Evolutionary conservation across 148 eudicot genomes (phyloP), one percentile per base, ranked within the genome.

Genomic region (Amaranthus hypochondriacus): DNA sequence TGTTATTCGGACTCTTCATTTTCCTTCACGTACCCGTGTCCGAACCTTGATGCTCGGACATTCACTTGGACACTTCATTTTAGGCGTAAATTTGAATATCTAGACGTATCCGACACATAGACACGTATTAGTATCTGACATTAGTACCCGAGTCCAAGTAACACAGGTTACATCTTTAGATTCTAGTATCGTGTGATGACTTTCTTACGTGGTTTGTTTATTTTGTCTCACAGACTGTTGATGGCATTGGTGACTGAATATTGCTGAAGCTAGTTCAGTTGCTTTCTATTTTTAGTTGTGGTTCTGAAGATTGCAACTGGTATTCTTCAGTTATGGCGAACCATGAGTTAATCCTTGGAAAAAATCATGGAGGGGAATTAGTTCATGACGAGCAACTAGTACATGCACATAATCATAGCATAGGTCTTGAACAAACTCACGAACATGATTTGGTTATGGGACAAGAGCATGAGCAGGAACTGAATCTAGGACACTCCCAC

Each of bases 261-360:
- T 14, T 62, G 42, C 51, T 62, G 48, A 70, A 64, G 5, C 50
- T 56, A 44, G 62, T 48, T 10, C 28, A 47, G 62, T 49, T 7
- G 7, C 50, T 46, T 55, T 42, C 50, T 44, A 50, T 43, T 14
- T 14, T 42, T 51, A 13, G 64, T 58, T 61, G 4, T 53, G 53
- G 39, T 52, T 18, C 28, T 50, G 72, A 58, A 77, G 47, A 51
- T 66, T 66, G 68, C 7, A 4, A 21, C 55, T 62, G 73, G 10
- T 73, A 14, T 43, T 44, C 12, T 0, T 44, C 61, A 49, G 11
- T 49, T 48, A 84, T 82, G 89, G 85, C 82, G n/a, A 82, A 71
- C 61, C 82, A 75, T 74, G 87, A 83, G 58, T 39, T 84, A 75
- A 78, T 81, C 39, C 76, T 80, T 43, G 89, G 73, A 68, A 76